These are phyloP conservation scores for Syzygium jambos DNA, from an alignment of 345 rosid species.

Conservation along the genomic window DNA sequence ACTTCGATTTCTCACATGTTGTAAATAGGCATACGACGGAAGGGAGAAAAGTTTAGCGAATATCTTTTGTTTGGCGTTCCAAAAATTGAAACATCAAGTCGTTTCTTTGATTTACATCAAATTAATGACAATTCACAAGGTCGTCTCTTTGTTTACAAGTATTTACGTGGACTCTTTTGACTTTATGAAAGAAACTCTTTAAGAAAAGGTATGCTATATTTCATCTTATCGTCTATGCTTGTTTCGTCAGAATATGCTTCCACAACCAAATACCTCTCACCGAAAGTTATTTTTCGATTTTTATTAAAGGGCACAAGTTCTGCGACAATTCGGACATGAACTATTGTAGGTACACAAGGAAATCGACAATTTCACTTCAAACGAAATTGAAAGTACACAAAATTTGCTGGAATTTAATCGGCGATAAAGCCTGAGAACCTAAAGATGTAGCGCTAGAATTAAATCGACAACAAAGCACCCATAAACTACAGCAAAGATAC, in stretches of 20 bases:
- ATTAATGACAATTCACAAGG: neutral
- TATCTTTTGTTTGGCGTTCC: neutral
- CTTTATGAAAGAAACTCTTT: neutral
- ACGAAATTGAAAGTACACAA: fast-evolving
- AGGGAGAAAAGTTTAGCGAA: neutral
- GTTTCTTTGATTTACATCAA: neutral
- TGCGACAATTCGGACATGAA: neutral
- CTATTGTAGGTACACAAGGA: neutral
- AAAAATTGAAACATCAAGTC: neutral
- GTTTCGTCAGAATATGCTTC: neutral
- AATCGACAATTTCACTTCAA: neutral
- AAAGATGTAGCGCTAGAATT: neutral
- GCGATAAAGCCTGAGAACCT: neutral
- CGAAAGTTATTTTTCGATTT: neutral
- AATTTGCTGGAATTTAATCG: neutral
- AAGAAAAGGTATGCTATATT: neutral
- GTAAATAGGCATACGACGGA: neutral
- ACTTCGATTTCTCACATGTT: neutral
- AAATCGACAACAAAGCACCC: neutral
- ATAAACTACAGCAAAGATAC: neutral
- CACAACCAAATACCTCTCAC: neutral
- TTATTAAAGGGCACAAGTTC: neutral
- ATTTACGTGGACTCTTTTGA: neutral
- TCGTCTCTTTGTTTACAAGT: neutral
- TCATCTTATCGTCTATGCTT: neutral